Evolutionary conservation across 176 grass and related monocot genomes (phyloP), one percentile per base, ranked within the genome.

Genomic region (Pontederia crassipes): DNA sequence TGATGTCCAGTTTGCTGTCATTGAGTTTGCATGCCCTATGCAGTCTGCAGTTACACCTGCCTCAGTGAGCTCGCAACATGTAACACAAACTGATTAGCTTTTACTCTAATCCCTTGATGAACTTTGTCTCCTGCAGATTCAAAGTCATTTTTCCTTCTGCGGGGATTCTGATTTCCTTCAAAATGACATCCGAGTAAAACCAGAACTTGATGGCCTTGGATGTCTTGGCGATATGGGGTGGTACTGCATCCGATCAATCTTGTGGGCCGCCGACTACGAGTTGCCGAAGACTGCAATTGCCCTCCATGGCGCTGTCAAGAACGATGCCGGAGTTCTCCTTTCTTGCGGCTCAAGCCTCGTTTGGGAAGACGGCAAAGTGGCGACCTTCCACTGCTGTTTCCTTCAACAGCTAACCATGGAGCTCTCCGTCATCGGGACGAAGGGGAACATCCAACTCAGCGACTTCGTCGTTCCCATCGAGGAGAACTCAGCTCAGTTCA

Each of bases 131-230:
- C 4, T 40, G 62, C 62, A 71, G 68, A 51, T 71, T 26, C 46
- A 50, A 17, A 71, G 68, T 24, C 24, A n/a, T n/a, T 60, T 48
- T 1, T 32, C 68, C 28, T 60, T 71, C 15, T 3, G 17, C 18
- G 68, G 17, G 47, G n/a, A 20, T 9, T 24, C 68, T 26, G 45
- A 50, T 3, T 71, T 71, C 20, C 56, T 71, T 8, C 62, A 73
- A 50, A 95, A 89, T 74, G 85, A 95, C 48, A 89, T 89, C 61
- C 81, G 90, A 59, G 85, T 95, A 48, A 95, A 83, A 54, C 89
- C 89, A 11, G 89, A 89, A 49, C 81, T 95, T 0, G 89, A 95
- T n/a, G 78, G 85, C 17, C 77, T 95, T 58, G 89, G 85, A 11
- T 79, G 47, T 8, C 81, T 95, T 1, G 89, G 89, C 0, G 89